Evolutionary conservation across 495 filamentous ascomycete genomes (phyloP).

Genomic region (Aspergillus funiculosus): DNA sequence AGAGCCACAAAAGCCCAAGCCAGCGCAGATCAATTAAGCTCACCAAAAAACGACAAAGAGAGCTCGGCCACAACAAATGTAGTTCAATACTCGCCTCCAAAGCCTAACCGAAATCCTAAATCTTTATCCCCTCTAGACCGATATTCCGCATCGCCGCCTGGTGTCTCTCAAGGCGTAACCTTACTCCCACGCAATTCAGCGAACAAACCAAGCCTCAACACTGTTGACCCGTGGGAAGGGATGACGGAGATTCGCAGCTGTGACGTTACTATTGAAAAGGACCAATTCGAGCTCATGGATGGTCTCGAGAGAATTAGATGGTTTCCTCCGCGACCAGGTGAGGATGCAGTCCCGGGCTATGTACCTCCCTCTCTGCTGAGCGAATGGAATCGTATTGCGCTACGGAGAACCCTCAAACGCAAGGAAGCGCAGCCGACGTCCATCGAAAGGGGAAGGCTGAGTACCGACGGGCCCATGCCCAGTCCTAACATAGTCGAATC

Average conservation of each 20-base stretch:
- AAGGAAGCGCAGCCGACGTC: not conserved
- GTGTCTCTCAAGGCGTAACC: not conserved
- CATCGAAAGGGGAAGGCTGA: not conserved
- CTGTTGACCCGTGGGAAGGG: constrained; percentile 31
- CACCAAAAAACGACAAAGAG: too few relatives aligned
- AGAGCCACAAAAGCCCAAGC: too few relatives aligned
- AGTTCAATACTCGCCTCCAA: too few relatives aligned
- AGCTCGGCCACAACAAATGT: too few relatives aligned
- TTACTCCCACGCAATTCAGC: not conserved
- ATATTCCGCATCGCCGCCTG: too few relatives aligned
- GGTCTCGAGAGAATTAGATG: constrained; percentile 38
- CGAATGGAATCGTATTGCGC: constrained; percentile 37
- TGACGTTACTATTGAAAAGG: constrained; percentile 51
- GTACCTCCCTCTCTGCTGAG: constrained; percentile 32
- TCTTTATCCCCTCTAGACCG: too few relatives aligned
- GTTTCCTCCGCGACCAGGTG: constrained; percentile 32
- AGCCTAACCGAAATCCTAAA: too few relatives aligned
- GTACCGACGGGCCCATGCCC: not conserved
- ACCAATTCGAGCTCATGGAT: constrained; percentile 56
- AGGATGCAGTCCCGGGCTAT: constrained; percentile 23
- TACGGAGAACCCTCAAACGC: constrained; percentile 18
- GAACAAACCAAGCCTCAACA: not conserved
- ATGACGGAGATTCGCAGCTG: constrained; percentile 36
- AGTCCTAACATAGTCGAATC: too few relatives aligned
- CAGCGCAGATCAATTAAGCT: too few relatives aligned